Conservation (phyloP, 1,284 basidiomycete genomes). For the Cystobasidiaceae sp. region DNA sequence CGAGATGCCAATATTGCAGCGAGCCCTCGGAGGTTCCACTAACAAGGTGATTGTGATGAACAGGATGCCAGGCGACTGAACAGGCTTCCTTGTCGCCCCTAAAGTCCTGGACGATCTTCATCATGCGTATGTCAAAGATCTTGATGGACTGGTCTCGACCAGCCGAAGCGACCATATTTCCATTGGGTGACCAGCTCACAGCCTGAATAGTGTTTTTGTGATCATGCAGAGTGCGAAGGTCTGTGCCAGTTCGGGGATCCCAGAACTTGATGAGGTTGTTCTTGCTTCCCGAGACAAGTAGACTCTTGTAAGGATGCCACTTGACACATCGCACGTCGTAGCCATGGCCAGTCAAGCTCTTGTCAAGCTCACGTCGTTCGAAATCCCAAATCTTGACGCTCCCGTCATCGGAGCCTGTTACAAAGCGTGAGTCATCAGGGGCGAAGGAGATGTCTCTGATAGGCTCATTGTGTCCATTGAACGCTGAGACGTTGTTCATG, state of each 20-base stretch:
- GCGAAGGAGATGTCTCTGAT: conserved; percentile 86
- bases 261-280: conserved; percentile 99
- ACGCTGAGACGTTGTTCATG: conserved; percentile 95
- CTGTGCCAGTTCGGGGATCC: conserved; percentile 87
- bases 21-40: conserved; percentile 91
- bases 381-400: conserved; percentile 93
- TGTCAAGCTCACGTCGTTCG: conserved; percentile 69
- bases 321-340: conserved; percentile 99
- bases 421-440: conserved; percentile 85
- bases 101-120: conserved; percentile 86
- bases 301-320: conserved; percentile 95
- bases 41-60: conserved; percentile 78
- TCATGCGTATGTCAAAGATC: conserved; percentile 95
- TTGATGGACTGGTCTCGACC: conserved; percentile 90
- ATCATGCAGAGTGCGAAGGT: conserved; percentile 74
- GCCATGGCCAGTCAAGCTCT: conserved; percentile 82
- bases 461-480: conserved; percentile 74
- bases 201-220: conserved; percentile 90
- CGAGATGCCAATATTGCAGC: conserved; percentile 86
- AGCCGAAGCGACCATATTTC: conserved; percentile 86
- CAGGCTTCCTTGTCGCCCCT: conserved; percentile 97
- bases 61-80: conserved; percentile 91
- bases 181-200: conserved; percentile 84
- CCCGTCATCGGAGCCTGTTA: conserved; percentile 89
- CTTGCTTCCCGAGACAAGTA: conserved; percentile 89